A percentile compares a stretch with the other conserved stretches of the same genome.
phyloP scores from a whole-genome alignment of 148 eudicot species.

The Salicornia ramosissima region DNA sequence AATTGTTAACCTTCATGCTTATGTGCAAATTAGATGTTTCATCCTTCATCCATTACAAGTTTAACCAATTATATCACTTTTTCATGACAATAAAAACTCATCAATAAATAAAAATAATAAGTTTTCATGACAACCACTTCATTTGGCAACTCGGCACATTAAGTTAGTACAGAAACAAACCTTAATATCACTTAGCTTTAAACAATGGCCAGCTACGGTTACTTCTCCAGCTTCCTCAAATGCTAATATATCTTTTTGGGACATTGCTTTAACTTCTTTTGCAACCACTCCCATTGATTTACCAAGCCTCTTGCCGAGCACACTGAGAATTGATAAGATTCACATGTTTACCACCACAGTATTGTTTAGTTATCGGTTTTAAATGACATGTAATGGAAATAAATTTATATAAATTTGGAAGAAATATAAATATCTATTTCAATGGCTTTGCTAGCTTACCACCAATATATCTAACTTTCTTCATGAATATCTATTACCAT shows the following conservation, averaged over 20 bases:
- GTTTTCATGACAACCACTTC: neutral
- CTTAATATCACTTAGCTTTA: constrained; percentile 76
- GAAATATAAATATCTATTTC: too few species aligned
- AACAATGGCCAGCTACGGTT: constrained; percentile 56
- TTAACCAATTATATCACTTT: neutral
- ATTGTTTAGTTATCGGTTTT: too few species aligned
- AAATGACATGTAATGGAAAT: too few species aligned
- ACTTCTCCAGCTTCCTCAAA: constrained; percentile 81
- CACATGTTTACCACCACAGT: neutral
- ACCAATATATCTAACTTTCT: too few species aligned
- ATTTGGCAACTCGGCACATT: neutral
- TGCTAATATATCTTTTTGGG: constrained; percentile 75
- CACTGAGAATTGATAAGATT: constrained; percentile 38
- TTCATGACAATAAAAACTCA: neutral
- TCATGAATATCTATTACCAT: too few species aligned
- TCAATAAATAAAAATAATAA: too few species aligned
- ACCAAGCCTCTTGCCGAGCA: constrained; percentile 83
- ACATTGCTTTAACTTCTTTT: constrained; percentile 79
- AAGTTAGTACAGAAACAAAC: constrained; percentile 25
- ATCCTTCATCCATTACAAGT: neutral
- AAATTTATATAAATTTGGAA: too few species aligned
- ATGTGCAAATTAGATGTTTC: neutral
- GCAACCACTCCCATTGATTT: constrained; percentile 89
- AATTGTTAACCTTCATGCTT: neutral
- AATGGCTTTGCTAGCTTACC: too few species aligned